Evolutionary conservation across 352 stramenopile species (phyloP), one percentile per base, ranked within the genome.

Genomic region (Phytopythium cucurbitacearum): DNA sequence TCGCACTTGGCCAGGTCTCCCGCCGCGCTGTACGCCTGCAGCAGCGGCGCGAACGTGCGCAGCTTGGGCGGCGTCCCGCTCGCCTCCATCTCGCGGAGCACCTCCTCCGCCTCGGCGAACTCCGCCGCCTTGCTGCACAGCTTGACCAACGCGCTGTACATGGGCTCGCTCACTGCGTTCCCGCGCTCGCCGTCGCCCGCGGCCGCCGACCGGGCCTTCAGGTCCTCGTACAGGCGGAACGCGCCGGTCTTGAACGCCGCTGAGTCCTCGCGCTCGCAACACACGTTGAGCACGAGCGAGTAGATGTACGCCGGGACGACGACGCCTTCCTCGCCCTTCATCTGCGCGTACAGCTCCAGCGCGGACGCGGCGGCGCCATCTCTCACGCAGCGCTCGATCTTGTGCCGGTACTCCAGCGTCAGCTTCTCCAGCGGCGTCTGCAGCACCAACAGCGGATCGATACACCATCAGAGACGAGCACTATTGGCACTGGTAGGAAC

Each of bases 81-180:
- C 7, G 51, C 61, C 21, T 84, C 67, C 66, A 94, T 67, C 11
- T 76, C 65, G 4, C 60, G 56, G 32, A 94, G 54, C 32, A 94
- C 64, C 7, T 51, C 53, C 13, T 77, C 57, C 43, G 75, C 84
- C 16, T 59, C 60, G 4, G 69, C 65, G 57, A 87, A 91, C 48
- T 90, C 69, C 32, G 68, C 53, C 7, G 70, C 69, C 44, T 82
- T 80, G 56, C 67, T 73, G 57, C 77, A 91, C 8, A 94, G 59
- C 51, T 91, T 90, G 52, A 92, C 64, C 45, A 94, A 66, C 28
- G 84, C 79, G 54, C 73, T 92, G 62, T 84, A 88, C 33, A 77
- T 81, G 11, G 68, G 77, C 57, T 94, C 84, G 21, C 83, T 72
- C 9, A 81, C 60, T 21, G 51, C 53, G 32, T 21, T 32, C 11